phyloP scores from a whole-genome alignment of 2,329 filamentous ascomycete genomes.

The Apiospora aurea region DNA sequence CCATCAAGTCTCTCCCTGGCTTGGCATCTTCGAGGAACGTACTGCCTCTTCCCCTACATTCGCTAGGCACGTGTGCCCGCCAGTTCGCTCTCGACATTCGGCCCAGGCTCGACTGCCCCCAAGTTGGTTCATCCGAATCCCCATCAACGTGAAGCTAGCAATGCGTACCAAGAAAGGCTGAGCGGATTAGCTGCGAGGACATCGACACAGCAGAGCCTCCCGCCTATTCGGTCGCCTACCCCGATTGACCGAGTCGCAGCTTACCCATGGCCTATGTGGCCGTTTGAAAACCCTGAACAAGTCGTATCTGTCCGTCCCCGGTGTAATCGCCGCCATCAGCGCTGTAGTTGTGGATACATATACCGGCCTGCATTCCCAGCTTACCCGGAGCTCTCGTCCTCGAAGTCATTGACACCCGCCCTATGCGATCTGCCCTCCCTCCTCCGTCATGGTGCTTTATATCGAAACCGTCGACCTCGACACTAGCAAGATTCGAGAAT shows the following conservation, averaged over 20 bases:
- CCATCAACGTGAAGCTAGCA: not conserved
- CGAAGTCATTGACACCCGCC: not conserved
- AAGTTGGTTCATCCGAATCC: not conserved
- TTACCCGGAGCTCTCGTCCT: not conserved
- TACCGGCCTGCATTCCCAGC: not conserved
- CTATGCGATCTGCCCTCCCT: not conserved
- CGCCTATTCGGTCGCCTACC: not conserved
- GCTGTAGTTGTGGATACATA: not conserved
- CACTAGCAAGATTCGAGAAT: conserved; percentile 64
- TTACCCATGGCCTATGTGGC: not conserved
- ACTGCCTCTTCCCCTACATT: not conserved
- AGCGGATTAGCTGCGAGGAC: not conserved
- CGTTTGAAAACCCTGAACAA: not conserved
- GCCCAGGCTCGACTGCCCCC: not conserved
- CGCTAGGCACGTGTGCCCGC: not conserved
- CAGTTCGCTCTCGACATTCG: not conserved
- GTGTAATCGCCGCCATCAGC: not conserved
- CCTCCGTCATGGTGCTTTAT: conserved; percentile 23
- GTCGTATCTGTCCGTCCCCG: not conserved
- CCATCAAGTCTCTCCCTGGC: not conserved
- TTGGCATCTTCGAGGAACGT: not conserved
- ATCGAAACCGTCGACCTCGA: conserved; percentile 44
- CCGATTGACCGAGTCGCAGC: not conserved
- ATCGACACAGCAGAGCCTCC: not conserved
- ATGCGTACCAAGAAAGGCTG: not conserved